Evolutionary conservation across 2,329 filamentous ascomycete genomes (phyloP), one percentile per base, ranked within the genome.

Genomic region (Zelopaecilomyces penicillatus): DNA sequence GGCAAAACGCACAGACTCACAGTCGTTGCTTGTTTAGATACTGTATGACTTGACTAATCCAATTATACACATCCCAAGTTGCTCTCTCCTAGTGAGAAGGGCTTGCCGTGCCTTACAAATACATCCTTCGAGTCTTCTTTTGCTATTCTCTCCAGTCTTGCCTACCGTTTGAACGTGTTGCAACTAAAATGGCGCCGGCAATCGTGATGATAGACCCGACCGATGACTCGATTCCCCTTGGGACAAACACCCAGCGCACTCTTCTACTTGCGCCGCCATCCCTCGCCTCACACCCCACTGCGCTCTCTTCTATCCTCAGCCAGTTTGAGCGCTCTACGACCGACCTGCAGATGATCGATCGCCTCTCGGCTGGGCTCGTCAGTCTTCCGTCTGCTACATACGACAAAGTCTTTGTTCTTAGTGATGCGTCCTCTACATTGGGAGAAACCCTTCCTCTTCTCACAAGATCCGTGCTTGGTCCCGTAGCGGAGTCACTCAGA

Each of bases 301-400:
- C 81, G 57, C 75, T 97, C 52, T 77, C 80, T 52, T 70, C 72
- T 53, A 73, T 93, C 50, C 78, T 95, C 57, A 73, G 80, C 47
- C 71, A 80, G 46, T 82, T 87, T 69, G 82, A 93, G 64, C 83
- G 88, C 60, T 70, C 75, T 51, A 72, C 76, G 38, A 91, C 89
- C 50, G 93, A 98, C 61, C 75, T 98, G 43, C 93, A 97, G 66
- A 98, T 98, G 93, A 85, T 98, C 50, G 93, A 98, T 69, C 87
- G 93, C 42, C 78, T 98, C 35, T 81, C 86, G 2, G 78, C 86
- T 32, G 88, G 88, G 50, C 74, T 95, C 33, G 87, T 93, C 46
- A 72, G 81, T 6, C 80, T 98, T 0, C 85, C 90, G 1, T 55
- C 77, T 43, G 70, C 78, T 40, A 85, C 86, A 44, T 98, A 98